Base-by-base conservation (phyloP, 169 alveolate genomes). In the Plasmodium adleri region DNA sequence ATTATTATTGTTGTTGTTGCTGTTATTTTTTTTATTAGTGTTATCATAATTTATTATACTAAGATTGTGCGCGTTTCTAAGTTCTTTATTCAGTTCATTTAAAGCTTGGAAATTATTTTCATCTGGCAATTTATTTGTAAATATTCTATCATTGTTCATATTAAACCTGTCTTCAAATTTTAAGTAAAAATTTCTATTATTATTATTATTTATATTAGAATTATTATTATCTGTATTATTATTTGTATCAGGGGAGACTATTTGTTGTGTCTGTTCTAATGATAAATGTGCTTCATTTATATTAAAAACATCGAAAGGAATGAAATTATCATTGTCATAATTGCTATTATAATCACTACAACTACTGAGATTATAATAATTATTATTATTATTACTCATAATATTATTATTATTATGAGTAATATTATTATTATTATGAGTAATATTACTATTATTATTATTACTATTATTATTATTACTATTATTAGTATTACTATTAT, bases 91-190 rank as follows among this genome's bases (percentile, higher is more conserved):
- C n/a, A 71, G 80, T 1, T 71, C 22, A 20, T 22, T 49, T 32
- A 7, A 50, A 70, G 43, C 26, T n/a, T 70, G 63, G 15, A 70
- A 70, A 52, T 70, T 13, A 26, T 70, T 50, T 13, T 13, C 28
- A 24, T 45, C 24, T 12, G 66, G 13, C 49, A 71, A 17, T 32
- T 71, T 63, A 32, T 49, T 71, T 13, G 24, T 50, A 47, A 20
- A 10, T 26, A 71, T 20, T 12, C 15, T 28, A 32, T 71, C 62
- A 10, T 17, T 56, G 24, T 71, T 63, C 17, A 71, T 17, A 56
- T 47, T 24, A 39, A 63, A 9, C 26, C 24, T 71, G 22, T 20
- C 52, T 71, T 71, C 80, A 43, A 71, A 6, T 71, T 71, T 49
- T 45, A 71, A 56, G 26, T 56, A 28, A 71, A 71, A 15, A 8